phyloP scores from a whole-genome alignment of 768 basidiomycete genomes.

The Tricholoma saponaceum region DNA sequence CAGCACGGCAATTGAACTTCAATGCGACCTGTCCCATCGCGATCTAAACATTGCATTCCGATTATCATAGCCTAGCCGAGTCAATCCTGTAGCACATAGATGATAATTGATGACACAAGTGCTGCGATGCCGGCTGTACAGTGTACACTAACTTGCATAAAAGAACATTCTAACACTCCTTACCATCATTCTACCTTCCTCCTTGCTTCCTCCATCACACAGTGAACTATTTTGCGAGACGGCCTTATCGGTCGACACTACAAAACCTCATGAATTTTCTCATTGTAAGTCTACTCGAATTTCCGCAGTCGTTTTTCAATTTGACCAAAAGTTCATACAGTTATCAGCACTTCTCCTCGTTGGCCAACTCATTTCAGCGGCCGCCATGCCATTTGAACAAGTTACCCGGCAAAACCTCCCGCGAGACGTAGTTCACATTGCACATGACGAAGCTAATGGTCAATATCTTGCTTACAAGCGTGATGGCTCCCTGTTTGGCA shows the following conservation, averaged over 20 bases:
- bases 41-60: no score
- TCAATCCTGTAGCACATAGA: no score
- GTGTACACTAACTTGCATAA: no score
- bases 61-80: no score
- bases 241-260: background rate
- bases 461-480: background rate
- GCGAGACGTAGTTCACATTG: background rate
- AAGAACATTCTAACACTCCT: background rate
- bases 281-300: background rate
- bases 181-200: background rate
- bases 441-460: background rate
- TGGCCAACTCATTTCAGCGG: background rate
- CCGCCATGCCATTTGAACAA: background rate
- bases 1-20: no score
- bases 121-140: no score
- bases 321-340: background rate
- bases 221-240: background rate
- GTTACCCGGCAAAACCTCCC: background rate
- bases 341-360: background rate
- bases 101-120: no score
- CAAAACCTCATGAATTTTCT: background rate
- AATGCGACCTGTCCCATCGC: no score
- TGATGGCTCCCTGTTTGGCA: background rate
- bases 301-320: background rate
- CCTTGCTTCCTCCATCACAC: background rate